Conservation (phyloP, 306 rosid genomes). For the Cucumis sativus region DNA sequence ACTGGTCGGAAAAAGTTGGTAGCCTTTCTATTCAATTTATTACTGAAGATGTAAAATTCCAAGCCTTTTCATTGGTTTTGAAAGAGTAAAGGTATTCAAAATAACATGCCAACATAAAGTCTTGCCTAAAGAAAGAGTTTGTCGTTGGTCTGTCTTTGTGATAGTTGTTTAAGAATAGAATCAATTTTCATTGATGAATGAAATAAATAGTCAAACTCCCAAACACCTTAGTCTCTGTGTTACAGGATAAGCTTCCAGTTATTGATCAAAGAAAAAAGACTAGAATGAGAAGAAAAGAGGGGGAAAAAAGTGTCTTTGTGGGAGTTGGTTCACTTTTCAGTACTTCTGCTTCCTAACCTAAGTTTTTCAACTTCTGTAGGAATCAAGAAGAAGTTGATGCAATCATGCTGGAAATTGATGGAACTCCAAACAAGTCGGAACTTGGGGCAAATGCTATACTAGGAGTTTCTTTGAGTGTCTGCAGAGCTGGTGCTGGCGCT, state of each 20-base stretch:
- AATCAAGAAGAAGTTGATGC: conserved; percentile 86
- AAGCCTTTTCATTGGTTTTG: no score
- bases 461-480: conserved; percentile 87
- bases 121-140: no score
- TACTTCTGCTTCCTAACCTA: neutral
- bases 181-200: no score
- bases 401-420: conserved; percentile 88
- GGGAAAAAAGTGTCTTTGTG: no score
- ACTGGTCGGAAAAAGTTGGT: neutral
- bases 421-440: conserved; percentile 89
- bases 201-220: no score
- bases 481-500: conserved; percentile 97
- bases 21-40: neutral
- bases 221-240: no score
- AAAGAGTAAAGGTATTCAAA: no score
- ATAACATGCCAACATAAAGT: no score
- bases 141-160: neutral
- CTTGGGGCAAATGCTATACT: conserved; percentile 95
- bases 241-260: no score
- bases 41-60: neutral
- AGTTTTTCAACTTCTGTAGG: conserved; percentile 24
- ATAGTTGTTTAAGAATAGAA: neutral
- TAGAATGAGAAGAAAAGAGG: no score
- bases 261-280: no score
- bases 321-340: neutral